A percentile compares a stretch with the other conserved stretches of the same genome.
Conservation (phyloP, 2,329 filamentous ascomycete genomes). For the Monosporascus sp. region DNA sequence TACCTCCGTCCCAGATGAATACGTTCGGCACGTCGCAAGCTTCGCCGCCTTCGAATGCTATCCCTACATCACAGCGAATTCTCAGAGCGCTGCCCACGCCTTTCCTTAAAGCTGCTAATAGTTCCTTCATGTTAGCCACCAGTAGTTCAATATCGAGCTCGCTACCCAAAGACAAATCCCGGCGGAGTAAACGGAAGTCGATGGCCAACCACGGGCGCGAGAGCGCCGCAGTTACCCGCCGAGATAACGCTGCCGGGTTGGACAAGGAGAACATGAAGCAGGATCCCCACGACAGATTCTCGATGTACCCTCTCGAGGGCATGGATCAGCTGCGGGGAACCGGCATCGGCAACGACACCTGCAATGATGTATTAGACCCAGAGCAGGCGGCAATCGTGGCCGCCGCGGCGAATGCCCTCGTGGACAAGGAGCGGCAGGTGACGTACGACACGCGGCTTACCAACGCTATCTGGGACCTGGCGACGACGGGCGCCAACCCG, state of each 20-base stretch:
- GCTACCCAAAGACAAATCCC: constrained; percentile 58
- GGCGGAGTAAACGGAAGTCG: constrained; percentile 56
- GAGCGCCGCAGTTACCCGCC: constrained; percentile 27
- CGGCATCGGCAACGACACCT: constrained; percentile 13
- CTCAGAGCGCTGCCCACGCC: constrained; percentile 85
- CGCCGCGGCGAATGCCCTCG: constrained; percentile 55
- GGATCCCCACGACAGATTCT: constrained; percentile 20
- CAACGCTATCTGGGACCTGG: constrained; percentile 88
- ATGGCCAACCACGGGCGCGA: constrained; percentile 33
- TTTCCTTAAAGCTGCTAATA: constrained; percentile 89
- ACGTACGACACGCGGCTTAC: constrained; percentile 83
- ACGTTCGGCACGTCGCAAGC: constrained; percentile 69
- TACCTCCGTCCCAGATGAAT: constrained; percentile 89
- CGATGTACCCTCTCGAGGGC: constrained; percentile 36
- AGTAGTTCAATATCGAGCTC: constrained; percentile 80
- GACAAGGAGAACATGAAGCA: constrained; percentile 47
- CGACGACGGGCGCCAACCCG: constrained; percentile 86
- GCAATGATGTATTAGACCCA: constrained; percentile 3
- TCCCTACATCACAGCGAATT: constrained; percentile 88
- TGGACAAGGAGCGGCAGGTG: constrained; percentile 65
- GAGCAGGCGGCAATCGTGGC: constrained; percentile 34
- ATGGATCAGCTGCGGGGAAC: constrained; percentile 41
- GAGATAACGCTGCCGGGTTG: constrained; percentile 31
- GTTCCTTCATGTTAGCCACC: constrained; percentile 88
- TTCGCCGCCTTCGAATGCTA: constrained; percentile 73